Evolutionary conservation across 805 yeast genomes (phyloP).

Genomic region (Yarrowia bubula): DNA sequence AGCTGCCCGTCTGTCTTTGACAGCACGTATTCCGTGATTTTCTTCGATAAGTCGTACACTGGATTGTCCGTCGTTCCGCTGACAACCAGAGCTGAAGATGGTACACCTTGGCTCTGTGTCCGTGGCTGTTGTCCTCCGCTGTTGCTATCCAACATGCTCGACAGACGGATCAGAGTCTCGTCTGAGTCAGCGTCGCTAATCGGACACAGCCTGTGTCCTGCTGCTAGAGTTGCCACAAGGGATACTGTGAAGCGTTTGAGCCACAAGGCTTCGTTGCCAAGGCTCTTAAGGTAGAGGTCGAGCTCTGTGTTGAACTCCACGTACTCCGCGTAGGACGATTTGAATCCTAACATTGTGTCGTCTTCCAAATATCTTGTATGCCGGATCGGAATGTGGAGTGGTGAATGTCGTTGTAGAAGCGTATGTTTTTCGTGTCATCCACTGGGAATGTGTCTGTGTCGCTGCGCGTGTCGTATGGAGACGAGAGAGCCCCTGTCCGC

Average conservation of each 20-base stretch:
- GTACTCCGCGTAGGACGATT: conserved; percentile 6
- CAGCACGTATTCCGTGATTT: neutral
- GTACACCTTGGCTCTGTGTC: neutral
- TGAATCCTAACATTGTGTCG: conserved; percentile 13
- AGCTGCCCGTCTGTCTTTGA: neutral
- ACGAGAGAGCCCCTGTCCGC: no score
- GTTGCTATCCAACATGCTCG: conserved; percentile 2
- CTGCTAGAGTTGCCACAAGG: neutral
- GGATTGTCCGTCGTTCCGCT: neutral
- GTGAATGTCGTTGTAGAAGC: no score
- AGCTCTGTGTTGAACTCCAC: neutral
- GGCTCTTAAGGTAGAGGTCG: neutral
- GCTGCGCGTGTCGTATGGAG: neutral
- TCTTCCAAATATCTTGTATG: neutral
- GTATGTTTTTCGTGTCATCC: neutral
- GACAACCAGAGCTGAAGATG: neutral
- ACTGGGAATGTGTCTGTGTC: neutral
- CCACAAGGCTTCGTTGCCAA: conserved; percentile 16
- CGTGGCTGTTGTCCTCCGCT: neutral
- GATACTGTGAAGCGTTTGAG: conserved; percentile 7
- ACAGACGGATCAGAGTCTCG: conserved; percentile 1
- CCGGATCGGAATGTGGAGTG: no score
- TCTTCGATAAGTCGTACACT: neutral
- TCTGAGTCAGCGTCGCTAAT: conserved; percentile 8
- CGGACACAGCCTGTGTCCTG: neutral